These are phyloP conservation scores for Phaffia tasmanica DNA, from an alignment of 768 basidiomycete species.

Conservation along the genomic window DNA sequence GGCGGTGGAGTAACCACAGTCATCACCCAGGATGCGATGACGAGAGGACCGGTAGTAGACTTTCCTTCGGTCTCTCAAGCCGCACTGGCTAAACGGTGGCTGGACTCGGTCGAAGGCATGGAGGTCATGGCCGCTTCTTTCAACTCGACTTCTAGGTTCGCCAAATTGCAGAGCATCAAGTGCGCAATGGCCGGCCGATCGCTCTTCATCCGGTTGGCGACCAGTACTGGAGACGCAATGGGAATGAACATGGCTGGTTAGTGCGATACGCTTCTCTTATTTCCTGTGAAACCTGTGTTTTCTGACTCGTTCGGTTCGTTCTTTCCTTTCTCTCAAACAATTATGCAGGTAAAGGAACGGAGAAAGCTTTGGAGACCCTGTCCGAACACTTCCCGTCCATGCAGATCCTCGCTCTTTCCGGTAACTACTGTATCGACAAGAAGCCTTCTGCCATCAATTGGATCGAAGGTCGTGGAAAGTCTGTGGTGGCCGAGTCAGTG, in stretches of 20 bases:
- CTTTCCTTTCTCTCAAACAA: background rate
- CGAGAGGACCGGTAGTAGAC: conserved; percentile 94
- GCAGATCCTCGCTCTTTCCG: conserved; percentile 78
- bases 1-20: conserved; percentile 93
- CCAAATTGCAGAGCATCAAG: conserved; percentile 72
- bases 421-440: conserved; percentile 99
- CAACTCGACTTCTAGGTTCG: conserved; percentile 89
- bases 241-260: conserved; percentile 85
- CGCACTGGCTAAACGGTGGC: conserved; percentile 76
- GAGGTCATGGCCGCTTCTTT: conserved; percentile 67
- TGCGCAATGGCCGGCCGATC: conserved; percentile 85
- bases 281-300: conserved; percentile 34
- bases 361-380: conserved; percentile 71
- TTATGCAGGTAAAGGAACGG: conserved; percentile 61
- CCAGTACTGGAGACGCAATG: conserved; percentile 95
- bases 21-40: conserved; percentile 86
- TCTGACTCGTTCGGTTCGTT: background rate
- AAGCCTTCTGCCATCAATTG: conserved; percentile 99
- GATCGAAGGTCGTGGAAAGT: conserved; percentile 98
- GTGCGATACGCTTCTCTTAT: background rate
- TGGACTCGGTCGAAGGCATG: conserved; percentile 71
- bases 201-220: conserved; percentile 83
- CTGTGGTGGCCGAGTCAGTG: conserved; percentile 89
- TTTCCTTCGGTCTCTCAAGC: conserved; percentile 73
- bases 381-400: conserved; percentile 75